Percentiles rank a stretch among this genome's conserved stretches.
Evolutionary conservation across 768 basidiomycete species (phyloP).

Genomic region (Megacollybia marginata): DNA sequence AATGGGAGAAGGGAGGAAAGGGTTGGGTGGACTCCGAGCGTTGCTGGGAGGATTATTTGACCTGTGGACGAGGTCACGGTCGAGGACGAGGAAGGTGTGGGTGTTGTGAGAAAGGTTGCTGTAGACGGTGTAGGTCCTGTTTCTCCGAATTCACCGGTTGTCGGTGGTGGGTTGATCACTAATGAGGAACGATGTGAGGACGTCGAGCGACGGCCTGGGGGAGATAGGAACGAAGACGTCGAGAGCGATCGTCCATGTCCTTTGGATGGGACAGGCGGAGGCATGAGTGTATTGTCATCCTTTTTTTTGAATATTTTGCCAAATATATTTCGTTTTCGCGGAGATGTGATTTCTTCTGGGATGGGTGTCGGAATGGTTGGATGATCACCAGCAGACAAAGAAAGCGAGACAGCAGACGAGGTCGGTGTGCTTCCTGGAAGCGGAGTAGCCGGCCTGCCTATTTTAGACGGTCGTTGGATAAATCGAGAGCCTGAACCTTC

Average conservation of each 20-base stretch:
- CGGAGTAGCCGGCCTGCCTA: neutral
- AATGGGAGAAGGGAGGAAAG: slow-evolving; percentile 38
- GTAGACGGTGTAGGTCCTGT: neutral
- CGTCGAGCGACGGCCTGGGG: neutral
- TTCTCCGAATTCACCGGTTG: neutral
- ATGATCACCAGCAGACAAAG: slow-evolving; percentile 11
- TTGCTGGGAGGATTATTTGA: slow-evolving; percentile 21
- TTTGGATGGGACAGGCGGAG: slow-evolving; percentile 11
- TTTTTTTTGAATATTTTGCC: slow-evolving; percentile 67
- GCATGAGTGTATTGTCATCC: slow-evolving; percentile 19
- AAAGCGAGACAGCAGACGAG: slow-evolving; percentile 24
- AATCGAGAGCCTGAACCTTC: neutral
- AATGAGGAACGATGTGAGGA: neutral
- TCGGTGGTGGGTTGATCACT: neutral
- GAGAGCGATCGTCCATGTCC: slow-evolving; percentile 1
- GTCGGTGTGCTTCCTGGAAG: slow-evolving; percentile 13
- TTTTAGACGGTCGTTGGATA: neutral
- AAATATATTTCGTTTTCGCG: slow-evolving; percentile 54
- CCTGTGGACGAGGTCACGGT: neutral
- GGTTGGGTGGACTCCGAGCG: slow-evolving; percentile 64
- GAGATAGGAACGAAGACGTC: neutral
- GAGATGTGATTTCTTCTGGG: slow-evolving; percentile 16
- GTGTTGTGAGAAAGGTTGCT: neutral
- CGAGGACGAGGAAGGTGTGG: neutral
- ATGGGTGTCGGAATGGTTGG: slow-evolving; percentile 11